A percentile compares a stretch with the other conserved stretches of the same genome.
phyloP scores from a whole-genome alignment of 2,329 filamentous ascomycete species.

The Fonsecaea multimorphosa region DNA sequence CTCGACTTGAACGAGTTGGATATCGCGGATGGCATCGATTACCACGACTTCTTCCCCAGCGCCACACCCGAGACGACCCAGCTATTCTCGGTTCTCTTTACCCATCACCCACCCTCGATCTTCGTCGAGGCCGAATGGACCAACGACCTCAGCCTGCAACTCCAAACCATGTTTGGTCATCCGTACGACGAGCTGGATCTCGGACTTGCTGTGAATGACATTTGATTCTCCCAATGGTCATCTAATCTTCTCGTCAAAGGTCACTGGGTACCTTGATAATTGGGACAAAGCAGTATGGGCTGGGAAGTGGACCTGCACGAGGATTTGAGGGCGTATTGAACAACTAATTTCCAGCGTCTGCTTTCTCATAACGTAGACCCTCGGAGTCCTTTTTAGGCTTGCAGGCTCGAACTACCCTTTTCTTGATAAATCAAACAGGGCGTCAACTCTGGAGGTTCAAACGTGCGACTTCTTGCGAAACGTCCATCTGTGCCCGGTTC shows the following conservation, averaged over 20 bases:
- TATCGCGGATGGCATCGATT: constrained; percentile 41
- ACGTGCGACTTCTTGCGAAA: too few species aligned
- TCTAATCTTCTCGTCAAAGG: background rate
- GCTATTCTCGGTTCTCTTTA: constrained; percentile 4
- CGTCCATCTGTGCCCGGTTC: too few species aligned
- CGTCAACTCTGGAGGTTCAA: too few species aligned
- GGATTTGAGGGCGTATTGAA: too few species aligned
- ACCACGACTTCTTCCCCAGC: constrained; percentile 47
- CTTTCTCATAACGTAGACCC: too few species aligned
- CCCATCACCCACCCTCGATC: background rate
- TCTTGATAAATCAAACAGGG: too few species aligned
- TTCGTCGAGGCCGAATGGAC: background rate
- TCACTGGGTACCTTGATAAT: too few species aligned
- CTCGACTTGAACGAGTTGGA: constrained; percentile 2
- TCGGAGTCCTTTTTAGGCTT: too few species aligned
- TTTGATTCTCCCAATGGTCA: background rate
- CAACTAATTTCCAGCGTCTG: too few species aligned
- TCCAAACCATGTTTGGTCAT: background rate
- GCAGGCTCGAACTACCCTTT: too few species aligned
- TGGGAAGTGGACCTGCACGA: too few species aligned
- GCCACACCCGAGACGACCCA: constrained; percentile 43
- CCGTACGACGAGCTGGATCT: background rate
- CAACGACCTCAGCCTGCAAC: background rate
- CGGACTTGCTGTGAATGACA: background rate
- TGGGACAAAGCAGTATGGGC: too few species aligned